Percentiles rank a stretch among this genome's conserved stretches.
These are phyloP conservation scores for Torrubiellomyces zombiae DNA, from an alignment of 2,329 filamentous ascomycete genomes.

Conservation along the genomic window DNA sequence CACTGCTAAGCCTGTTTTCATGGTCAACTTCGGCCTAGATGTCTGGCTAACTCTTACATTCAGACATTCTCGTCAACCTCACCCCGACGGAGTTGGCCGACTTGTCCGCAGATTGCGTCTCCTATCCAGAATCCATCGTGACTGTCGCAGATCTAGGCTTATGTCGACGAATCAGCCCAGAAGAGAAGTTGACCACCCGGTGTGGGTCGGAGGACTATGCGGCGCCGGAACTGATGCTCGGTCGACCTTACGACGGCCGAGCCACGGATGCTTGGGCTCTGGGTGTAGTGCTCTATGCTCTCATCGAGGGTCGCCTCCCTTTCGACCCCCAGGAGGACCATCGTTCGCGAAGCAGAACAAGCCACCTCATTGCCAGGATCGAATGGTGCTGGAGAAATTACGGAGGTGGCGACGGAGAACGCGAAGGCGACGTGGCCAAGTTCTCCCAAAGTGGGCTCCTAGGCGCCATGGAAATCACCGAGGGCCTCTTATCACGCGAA, in stretches of 20 bases:
- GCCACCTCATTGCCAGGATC: conserved; percentile 84
- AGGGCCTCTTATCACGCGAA: conserved; percentile 69
- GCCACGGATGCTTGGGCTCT: conserved; percentile 90
- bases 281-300: conserved; percentile 80
- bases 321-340: conserved; percentile 76
- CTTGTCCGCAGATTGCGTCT: conserved; percentile 47
- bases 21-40: background rate
- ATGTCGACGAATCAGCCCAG: conserved; percentile 68
- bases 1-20: no score
- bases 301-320: conserved; percentile 82
- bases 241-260: conserved; percentile 83
- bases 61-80: conserved; percentile 85
- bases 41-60: conserved; percentile 2
- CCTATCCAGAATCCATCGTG: conserved; percentile 65
- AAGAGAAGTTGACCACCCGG: conserved; percentile 78
- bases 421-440: conserved; percentile 48
- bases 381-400: conserved; percentile 93
- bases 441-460: conserved; percentile 49
- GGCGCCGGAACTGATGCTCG: conserved; percentile 89
- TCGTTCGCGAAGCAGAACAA: conserved; percentile 64
- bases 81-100: conserved; percentile 50
- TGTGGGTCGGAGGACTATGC: conserved; percentile 97
- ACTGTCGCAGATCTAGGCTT: conserved; percentile 87
- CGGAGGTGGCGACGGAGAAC: conserved; percentile 70
- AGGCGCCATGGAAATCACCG: conserved; percentile 67